Base-by-base conservation (phyloP, 2,329 filamentous ascomycete species). In the Lecanoromycetidae sp. region DNA sequence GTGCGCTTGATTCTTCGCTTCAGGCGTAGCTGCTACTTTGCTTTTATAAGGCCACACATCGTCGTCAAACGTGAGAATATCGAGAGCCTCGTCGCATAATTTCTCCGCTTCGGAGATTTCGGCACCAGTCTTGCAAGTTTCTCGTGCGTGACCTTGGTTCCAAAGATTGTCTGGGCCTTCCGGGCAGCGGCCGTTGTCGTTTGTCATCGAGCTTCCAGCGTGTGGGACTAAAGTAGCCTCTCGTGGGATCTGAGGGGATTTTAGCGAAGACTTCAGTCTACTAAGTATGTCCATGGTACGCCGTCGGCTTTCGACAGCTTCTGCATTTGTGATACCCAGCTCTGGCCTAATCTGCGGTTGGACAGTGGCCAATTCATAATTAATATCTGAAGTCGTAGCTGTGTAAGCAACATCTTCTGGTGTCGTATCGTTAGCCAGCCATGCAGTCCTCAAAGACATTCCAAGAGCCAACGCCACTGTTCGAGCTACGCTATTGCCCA, bases 401-500 rank as follows among this genome's bases (percentile, higher is more conserved):
- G 12, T 20, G 0, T 29, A 15, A 4, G 23, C 23, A 12, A 8
- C 19, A 23, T 3, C 0, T 20, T 34, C 17, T 27, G 15, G 13
- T 46, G 3, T 46, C 5, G 36, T 13, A 23, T 29, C 7, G 20
- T 42, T 46, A 12, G 33, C 41, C 22, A 53, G 30, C 51, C 51
- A 53, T 7, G 51, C 51, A 33, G 40, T 44, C 6, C 80, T 68
- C 10, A 87, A 64, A 8, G 71, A 67, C 4, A 84, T 57, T 0
- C 85, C 85, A 1, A 87, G 60, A 0, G 77, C 76, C 15, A 87
- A 61, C 0, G 83, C 76, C 1, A 85, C 74, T 20, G 77, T 74
- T 7, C 84, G 68, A 2, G 84, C 76, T 0, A 93, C 85, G 23
- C 80, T 84, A 60, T 93, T 93, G 0, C 86, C 86, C 0, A 88